phyloP scores from a whole-genome alignment of 2,329 filamentous ascomycete genomes.

The Corynespora cassiicola region DNA sequence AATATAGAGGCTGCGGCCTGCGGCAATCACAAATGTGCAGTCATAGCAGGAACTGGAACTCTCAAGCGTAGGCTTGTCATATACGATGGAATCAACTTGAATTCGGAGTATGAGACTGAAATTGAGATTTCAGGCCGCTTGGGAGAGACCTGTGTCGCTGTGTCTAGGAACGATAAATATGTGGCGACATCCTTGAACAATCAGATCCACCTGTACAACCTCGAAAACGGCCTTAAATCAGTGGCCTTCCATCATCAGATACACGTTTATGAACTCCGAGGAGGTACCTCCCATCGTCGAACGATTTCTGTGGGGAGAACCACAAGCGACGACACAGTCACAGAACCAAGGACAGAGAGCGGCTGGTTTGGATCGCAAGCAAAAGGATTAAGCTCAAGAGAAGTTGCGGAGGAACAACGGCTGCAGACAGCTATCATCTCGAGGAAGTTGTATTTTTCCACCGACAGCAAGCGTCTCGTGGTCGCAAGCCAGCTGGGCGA shows the following conservation, averaged over 20 bases:
- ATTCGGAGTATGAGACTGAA: conserved; percentile 20
- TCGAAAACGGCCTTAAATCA: conserved; percentile 24
- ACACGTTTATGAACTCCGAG: conserved; percentile 29
- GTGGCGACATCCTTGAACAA: conserved; percentile 26
- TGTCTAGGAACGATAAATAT: conserved; percentile 30
- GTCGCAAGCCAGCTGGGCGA: conserved; percentile 43
- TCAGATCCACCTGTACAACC: conserved; percentile 24
- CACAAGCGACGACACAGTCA: conserved; percentile 18
- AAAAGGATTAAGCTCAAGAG: conserved; percentile 23
- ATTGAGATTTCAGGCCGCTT: conserved; percentile 18
- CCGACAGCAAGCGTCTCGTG: conserved; percentile 37
- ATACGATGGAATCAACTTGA: conserved; percentile 30
- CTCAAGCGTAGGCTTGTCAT: conserved; percentile 29
- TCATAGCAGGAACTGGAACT: conserved; percentile 29
- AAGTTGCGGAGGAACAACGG: conserved; percentile 38
- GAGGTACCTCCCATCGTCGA: conserved; percentile 24
- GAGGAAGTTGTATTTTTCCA: conserved; percentile 41
- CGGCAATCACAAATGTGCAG: conserved; percentile 40
- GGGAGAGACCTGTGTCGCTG: conserved; percentile 21
- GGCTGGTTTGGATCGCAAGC: conserved; percentile 25
- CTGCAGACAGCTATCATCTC: conserved; percentile 32
- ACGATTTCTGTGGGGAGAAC: conserved; percentile 24
- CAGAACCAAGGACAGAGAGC: conserved; percentile 14
- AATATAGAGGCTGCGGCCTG: conserved; percentile 39
- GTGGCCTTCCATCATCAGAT: conserved; percentile 32